Base-by-base conservation (phyloP, 257 asterid species). In the Penstemon eatonii region DNA sequence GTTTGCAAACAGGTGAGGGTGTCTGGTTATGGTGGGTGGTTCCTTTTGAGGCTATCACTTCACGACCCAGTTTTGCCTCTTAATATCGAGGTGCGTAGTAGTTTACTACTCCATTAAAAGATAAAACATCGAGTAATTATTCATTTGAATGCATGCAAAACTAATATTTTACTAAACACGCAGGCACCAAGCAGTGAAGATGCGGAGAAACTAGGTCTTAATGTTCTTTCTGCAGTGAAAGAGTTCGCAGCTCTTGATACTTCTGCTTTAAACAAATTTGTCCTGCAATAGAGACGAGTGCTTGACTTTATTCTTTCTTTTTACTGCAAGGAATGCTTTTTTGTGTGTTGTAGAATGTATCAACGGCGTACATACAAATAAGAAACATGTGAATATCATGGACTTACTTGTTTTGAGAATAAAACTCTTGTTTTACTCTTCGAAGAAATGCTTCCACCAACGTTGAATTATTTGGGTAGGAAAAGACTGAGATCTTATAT, bases 21-120 rank as follows among this genome's bases (percentile, higher is more conserved):
- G 72, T 91, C 99, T 37, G 97, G 96, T 64, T 85, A 76, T 76
- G 99, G 96, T n/a, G 99, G 99, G 65, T 94, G 99, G 99, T 87
- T 94, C 81, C 97, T 94, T 59, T 81, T 91, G 82, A 87, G 99
- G 66, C 99, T 91, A 63, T 94, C 97, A 55, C 99, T 94, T 67
- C 99, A 94, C 43, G 99, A 94, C 81, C 99, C 97, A 3, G 97
- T 94, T 74, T 78, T 94, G 70, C 96, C 99, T 63, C 97, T 94
- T 13, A 94, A 94, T 66, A 89, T 94, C 33, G 99, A 94, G 99
- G 99, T 94, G 72, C 68, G 56, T 15, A 41, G 25, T 49, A 45
- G 73, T 44, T 49, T 59, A 2, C 67, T 50, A 59, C 9, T 78
- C 60, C 33, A 49, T 33, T 15, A 6, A 3, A 5, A 71, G 58